Conservation (phyloP, 2,329 filamentous ascomycete genomes). For the Fusarium armeniacum region DNA sequence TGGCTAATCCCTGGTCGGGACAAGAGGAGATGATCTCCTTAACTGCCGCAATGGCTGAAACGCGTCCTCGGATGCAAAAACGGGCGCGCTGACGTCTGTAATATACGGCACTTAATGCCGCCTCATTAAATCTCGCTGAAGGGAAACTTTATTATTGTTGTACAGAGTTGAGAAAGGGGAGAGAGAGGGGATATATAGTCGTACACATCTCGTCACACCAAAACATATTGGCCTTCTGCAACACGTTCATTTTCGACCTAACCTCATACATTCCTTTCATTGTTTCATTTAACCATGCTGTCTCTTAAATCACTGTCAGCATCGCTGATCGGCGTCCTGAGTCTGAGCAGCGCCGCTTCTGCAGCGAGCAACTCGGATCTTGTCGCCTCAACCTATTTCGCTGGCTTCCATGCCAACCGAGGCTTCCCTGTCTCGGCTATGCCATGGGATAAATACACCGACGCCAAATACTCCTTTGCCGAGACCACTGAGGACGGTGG, state of each 20-base stretch:
- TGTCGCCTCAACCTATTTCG: constrained; percentile 44
- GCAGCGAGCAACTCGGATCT: neutral
- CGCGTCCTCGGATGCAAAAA: neutral
- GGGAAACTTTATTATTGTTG: neutral
- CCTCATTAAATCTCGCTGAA: neutral
- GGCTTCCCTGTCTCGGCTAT: constrained; percentile 41
- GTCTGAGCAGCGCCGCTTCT: constrained; percentile 6
- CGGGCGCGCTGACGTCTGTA: constrained; percentile 5
- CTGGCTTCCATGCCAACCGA: constrained; percentile 40
- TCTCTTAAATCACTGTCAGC: constrained; percentile 26
- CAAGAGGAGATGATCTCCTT: constrained; percentile 4
- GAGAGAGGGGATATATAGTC: constrained; percentile 15
- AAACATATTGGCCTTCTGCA: neutral
- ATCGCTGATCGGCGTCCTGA: constrained; percentile 28
- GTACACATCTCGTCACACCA: neutral
- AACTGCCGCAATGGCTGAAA: constrained; percentile 21
- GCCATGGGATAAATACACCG: constrained; percentile 43
- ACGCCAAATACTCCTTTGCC: constrained; percentile 45
- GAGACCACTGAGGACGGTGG: constrained; percentile 36
- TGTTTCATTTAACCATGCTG: constrained; percentile 1
- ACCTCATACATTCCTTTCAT: constrained; percentile 9
- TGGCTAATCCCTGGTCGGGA: constrained; percentile 7
- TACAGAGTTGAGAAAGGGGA: neutral
- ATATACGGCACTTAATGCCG: constrained; percentile 4
- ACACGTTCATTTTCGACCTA: neutral